Evolutionary conservation across 2,329 filamentous ascomycete genomes (phyloP).

Genomic region (Beauveria caledonica): DNA sequence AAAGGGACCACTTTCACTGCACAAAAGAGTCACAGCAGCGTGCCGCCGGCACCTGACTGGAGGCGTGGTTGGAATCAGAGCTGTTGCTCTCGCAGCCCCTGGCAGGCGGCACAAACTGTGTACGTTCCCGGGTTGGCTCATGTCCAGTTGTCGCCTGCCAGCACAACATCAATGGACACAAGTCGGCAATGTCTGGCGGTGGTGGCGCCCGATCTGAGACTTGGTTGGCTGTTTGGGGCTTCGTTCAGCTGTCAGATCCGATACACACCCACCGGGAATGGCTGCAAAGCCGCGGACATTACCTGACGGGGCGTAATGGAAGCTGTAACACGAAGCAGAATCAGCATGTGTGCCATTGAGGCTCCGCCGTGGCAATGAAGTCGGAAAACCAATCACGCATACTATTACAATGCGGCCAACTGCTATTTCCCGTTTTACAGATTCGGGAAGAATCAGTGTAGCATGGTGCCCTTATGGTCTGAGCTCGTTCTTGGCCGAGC

Average conservation of each 20-base stretch:
- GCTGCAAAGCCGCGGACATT: no score
- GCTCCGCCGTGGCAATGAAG: no score
- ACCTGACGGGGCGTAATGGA: no score
- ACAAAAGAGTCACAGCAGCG: not conserved
- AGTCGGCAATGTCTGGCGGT: not conserved
- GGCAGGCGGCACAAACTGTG: not conserved
- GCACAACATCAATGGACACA: not conserved
- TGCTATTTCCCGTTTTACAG: not conserved
- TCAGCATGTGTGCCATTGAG: no score
- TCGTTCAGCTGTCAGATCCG: not conserved
- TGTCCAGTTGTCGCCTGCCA: not conserved
- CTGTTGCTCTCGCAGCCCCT: not conserved
- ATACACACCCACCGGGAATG: not conserved
- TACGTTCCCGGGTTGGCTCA: constrained; percentile 2
- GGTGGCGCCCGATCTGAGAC: not conserved
- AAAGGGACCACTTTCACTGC: not conserved
- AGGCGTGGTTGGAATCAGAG: not conserved
- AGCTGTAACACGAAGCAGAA: no score
- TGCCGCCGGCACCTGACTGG: not conserved
- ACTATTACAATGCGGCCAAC: no score
- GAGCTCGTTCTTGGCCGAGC: not conserved
- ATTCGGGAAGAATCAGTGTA: not conserved
- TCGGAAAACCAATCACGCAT: no score
- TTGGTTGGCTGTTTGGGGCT: not conserved
- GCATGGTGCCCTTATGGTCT: not conserved